phyloP scores from a whole-genome alignment of 2,329 filamentous ascomycete species.

The Leptosphaerulina australis region DNA sequence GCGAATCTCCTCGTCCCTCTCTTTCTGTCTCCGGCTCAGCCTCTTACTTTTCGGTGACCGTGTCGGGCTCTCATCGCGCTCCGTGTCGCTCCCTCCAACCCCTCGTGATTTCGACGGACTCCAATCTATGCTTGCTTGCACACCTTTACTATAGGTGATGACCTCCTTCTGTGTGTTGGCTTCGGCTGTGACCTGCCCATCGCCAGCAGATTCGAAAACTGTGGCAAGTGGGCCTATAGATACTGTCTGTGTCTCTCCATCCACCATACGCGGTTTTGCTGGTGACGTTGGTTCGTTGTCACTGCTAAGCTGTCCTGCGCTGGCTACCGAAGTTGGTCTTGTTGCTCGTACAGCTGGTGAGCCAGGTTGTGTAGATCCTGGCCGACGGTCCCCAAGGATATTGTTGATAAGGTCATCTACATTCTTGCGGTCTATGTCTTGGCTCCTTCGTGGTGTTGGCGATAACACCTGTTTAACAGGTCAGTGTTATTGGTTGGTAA shows the following conservation, averaged over 20 bases:
- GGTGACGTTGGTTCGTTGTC: conserved; percentile 56
- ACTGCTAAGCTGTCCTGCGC: conserved; percentile 79
- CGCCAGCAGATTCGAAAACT: conserved; percentile 71
- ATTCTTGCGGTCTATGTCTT: conserved; percentile 69
- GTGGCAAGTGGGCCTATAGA: conserved; percentile 75
- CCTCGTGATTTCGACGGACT: conserved; percentile 59
- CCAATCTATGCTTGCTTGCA: conserved; percentile 86
- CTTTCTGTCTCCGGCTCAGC: conserved; percentile 76
- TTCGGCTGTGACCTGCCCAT: conserved; percentile 74
- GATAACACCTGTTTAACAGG: conserved; percentile 64
- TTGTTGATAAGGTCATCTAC: conserved; percentile 86
- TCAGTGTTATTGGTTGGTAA: conserved; percentile 13
- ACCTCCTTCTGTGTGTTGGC: conserved; percentile 71
- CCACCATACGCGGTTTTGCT: conserved; percentile 39
- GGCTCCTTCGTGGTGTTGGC: conserved; percentile 69
- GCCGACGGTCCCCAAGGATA: conserved; percentile 78
- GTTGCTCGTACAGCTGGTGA: conserved; percentile 62
- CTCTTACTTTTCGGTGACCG: conserved; percentile 68
- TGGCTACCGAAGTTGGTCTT: conserved; percentile 84
- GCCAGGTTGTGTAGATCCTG: conserved; percentile 67
- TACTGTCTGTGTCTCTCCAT: conserved; percentile 67
- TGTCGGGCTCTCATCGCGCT: conserved; percentile 66
- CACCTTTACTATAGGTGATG: conserved; percentile 95
- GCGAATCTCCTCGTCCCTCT: conserved; percentile 87
- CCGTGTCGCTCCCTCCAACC: conserved; percentile 60